Percentiles rank a stretch among this genome's conserved stretches.
Evolutionary conservation across 129 eudicot genomes (phyloP).

Genomic region (Escallonia herrerae): DNA sequence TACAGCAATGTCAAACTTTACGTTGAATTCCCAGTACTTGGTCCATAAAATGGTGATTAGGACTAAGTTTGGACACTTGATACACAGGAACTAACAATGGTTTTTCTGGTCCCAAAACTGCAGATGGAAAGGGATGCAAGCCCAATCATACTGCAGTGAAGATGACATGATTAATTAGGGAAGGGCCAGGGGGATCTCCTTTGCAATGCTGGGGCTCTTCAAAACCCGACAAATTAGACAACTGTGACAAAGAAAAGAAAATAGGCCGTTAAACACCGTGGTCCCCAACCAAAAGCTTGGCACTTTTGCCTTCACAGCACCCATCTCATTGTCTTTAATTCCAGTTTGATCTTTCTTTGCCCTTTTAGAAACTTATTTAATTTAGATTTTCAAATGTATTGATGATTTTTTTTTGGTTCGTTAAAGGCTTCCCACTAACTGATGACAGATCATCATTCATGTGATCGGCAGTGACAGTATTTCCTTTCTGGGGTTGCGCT

Average conservation of each 20-base stretch:
- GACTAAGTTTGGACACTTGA: no score
- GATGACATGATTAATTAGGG: conserved; percentile 1
- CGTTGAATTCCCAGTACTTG: no score
- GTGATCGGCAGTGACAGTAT: conserved; percentile 40
- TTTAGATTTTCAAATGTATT: neutral
- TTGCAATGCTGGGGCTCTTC: conserved; percentile 10
- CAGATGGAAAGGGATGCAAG: no score
- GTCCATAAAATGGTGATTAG: no score
- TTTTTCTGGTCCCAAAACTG: no score
- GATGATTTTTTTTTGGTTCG: conserved; percentile 22
- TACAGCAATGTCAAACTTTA: no score
- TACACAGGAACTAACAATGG: no score
- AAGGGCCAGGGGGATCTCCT: neutral
- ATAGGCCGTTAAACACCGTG: conserved; percentile 40
- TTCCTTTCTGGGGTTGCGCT: conserved; percentile 16
- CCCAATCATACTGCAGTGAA: neutral
- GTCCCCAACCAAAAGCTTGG: conserved; percentile 45
- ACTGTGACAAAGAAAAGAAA: conserved; percentile 34
- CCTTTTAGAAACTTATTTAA: neutral
- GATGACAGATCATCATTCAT: conserved; percentile 78
- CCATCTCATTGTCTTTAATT: conserved; percentile 16
- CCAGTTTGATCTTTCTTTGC: neutral
- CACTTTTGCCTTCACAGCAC: conserved; percentile 56
- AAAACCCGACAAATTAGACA: conserved; percentile 40
- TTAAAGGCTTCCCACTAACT: conserved; percentile 45